Conservation (phyloP, 805 yeast genomes). For the Kluyveromyces nonfermentans region DNA sequence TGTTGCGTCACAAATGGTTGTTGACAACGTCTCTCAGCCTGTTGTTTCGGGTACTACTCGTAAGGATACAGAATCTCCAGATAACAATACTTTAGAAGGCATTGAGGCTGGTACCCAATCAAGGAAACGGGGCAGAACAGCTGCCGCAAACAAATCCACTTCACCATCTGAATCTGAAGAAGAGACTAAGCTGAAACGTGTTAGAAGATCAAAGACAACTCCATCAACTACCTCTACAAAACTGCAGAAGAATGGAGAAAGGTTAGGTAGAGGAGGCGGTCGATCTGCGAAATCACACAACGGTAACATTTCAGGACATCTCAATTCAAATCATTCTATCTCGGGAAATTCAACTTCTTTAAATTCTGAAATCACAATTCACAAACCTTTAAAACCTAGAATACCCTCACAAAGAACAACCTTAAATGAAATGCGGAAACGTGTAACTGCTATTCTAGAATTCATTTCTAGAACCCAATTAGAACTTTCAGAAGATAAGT, state of each 20-base stretch:
- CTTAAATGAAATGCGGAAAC: conserved; percentile 72
- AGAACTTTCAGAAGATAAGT: conserved; percentile 68
- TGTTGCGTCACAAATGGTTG: conserved; percentile 2
- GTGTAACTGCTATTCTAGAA: conserved; percentile 85
- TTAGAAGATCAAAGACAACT: conserved; percentile 3
- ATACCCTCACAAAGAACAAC: conserved; percentile 69
- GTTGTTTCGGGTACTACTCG: not conserved
- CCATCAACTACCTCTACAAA: conserved; percentile 4
- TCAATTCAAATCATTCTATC: conserved; percentile 2
- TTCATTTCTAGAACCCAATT: conserved; percentile 81
- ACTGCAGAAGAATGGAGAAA: conserved; percentile 4
- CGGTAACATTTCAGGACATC: not conserved
- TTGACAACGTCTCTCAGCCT: conserved; percentile 1
- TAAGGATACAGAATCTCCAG: not conserved
- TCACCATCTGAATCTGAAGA: conserved; percentile 4
- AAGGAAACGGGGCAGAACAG: conserved; percentile 7
- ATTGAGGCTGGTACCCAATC: not conserved
- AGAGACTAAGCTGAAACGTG: not conserved
- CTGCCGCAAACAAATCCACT: conserved; percentile 6
- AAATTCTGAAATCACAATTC: conserved; percentile 37
- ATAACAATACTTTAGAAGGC: not conserved
- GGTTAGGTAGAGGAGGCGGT: conserved; percentile 4
- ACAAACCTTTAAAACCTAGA: conserved; percentile 75
- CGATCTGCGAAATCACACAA: conserved; percentile 1
- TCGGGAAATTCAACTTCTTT: not conserved